A percentile compares a stretch with the other conserved stretches of the same genome.
phyloP scores from a whole-genome alignment of 805 yeast species.

The Kuraishia cidri region DNA sequence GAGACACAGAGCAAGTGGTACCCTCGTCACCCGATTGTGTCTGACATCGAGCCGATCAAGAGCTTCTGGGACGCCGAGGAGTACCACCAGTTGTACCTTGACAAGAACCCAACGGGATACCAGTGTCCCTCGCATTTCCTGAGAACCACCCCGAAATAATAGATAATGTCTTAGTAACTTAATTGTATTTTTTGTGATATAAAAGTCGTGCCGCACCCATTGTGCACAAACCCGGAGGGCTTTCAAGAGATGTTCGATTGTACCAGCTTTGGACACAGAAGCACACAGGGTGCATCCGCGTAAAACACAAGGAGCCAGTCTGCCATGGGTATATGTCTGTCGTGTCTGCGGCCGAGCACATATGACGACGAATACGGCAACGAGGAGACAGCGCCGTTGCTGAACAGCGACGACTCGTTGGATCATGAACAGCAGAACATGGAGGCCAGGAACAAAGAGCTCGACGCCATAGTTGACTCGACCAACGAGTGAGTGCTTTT shows the following conservation, averaged over 20 bases:
- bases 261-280: background rate
- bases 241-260: too few species aligned
- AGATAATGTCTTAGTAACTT: background rate
- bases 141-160: slow-evolving; percentile 47
- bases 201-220: background rate
- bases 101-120: slow-evolving; percentile 77
- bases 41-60: slow-evolving; percentile 58
- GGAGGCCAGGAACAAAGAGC: slow-evolving; percentile 20
- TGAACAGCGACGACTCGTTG: slow-evolving; percentile 12
- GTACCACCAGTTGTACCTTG: slow-evolving; percentile 80
- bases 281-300: background rate
- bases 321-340: slow-evolving; percentile 26
- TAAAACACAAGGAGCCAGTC: too few species aligned
- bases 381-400: slow-evolving; percentile 16
- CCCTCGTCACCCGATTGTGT: slow-evolving; percentile 57
- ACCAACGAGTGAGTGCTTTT: slow-evolving; percentile 18
- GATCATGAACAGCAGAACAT: slow-evolving; percentile 9
- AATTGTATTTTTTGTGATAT: background rate
- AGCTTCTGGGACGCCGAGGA: slow-evolving; percentile 92
- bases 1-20: slow-evolving; percentile 69
- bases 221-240: too few species aligned
- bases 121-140: slow-evolving; percentile 85
- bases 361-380: slow-evolving; percentile 11
- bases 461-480: slow-evolving; percentile 19
- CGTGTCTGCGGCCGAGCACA: slow-evolving; percentile 15